Evolutionary conservation across 208 protist species (phyloP).

Genomic region (Zelonia costaricensis): DNA sequence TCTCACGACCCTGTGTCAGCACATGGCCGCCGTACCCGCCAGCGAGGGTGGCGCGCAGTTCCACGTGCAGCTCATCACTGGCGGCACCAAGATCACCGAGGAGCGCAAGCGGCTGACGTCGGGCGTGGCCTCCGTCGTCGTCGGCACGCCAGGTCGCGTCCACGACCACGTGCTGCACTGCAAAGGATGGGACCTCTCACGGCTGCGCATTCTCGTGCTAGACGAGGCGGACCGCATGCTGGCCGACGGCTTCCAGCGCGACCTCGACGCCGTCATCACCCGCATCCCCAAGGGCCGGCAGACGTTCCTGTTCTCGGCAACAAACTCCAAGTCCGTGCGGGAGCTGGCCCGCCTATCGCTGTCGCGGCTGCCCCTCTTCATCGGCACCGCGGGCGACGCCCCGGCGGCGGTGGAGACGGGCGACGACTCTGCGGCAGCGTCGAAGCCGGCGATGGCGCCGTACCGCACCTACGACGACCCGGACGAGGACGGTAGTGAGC

Average conservation of each 20-base stretch:
- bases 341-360: slow-evolving; percentile 93
- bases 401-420: slow-evolving; percentile 47
- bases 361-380: slow-evolving; percentile 93
- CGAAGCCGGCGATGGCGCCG: slow-evolving; percentile 28
- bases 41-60: slow-evolving; percentile 26
- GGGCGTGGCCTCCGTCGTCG: slow-evolving; percentile 69
- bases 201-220: slow-evolving; percentile 96
- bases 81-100: slow-evolving; percentile 83
- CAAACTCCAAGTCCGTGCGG: slow-evolving; percentile 92
- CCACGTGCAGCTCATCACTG: slow-evolving; percentile 89
- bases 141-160: slow-evolving; percentile 88
- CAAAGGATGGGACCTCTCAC: slow-evolving; percentile 82
- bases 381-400: slow-evolving; percentile 57
- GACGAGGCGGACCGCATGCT: slow-evolving; percentile 99
- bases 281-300: slow-evolving; percentile 92
- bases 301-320: slow-evolving; percentile 98
- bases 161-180: slow-evolving; percentile 89
- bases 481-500: slow-evolving; percentile 7
- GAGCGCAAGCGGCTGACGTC: slow-evolving; percentile 62
- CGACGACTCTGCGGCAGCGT: not conserved
- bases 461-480: slow-evolving; percentile 48
- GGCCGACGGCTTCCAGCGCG: slow-evolving; percentile 98
- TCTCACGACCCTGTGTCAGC: slow-evolving; percentile 76
- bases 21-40: slow-evolving; percentile 34
- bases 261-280: slow-evolving; percentile 95